Evolutionary conservation across 208 protist species (phyloP), one percentile per base, ranked within the genome.

Genomic region (Strigomonas oncopelti): DNA sequence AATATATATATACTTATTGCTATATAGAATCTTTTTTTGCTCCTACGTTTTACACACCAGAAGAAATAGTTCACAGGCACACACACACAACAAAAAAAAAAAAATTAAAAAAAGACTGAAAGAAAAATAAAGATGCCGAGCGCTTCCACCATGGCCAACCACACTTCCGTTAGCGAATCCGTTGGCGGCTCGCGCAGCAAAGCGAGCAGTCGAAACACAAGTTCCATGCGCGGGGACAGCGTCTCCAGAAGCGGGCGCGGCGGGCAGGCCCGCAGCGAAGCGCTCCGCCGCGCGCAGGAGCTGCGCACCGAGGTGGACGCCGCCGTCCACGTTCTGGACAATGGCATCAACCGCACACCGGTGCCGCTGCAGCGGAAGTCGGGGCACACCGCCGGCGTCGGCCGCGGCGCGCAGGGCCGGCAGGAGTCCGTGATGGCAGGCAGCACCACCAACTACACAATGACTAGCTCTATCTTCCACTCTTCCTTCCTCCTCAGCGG

Each of bases 331-430:
- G 87, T 96, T 20, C 78, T 93, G 27, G 90, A 93, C 74, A 85
- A 86, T 27, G 88, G 88, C 27, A 83, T 94, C 8, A 90, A 95
- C 69, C 84, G 92, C 42, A 95, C 92, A 0, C 92, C 92, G 0
- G 54, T 85, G 45, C 89, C 82, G n/a, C 80, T 96, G 48, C 72
- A 80, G 61, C 68, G 56, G 9, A 71, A 69, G 14, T 76, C 75
- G 3, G 69, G 67, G 31, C 72, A 72, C 36, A 65, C 71, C 25
- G 64, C 70, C 22, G 66, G 73, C 28, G 73, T 63, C 24, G 65
- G 61, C 34, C 36, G 59, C 55, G 57, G 67, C 55, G 46, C 48
- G 25, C 31, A 71, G 29, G 45, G 48, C 7, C 20, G 48, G 18
- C 55, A 55, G 29, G 67, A 64, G 36, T 65, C 59, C 51, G 22